Evolutionary conservation across 1,284 basidiomycete genomes (phyloP), one percentile per base, ranked within the genome.

Genomic region (Gymnopus androsaceus): DNA sequence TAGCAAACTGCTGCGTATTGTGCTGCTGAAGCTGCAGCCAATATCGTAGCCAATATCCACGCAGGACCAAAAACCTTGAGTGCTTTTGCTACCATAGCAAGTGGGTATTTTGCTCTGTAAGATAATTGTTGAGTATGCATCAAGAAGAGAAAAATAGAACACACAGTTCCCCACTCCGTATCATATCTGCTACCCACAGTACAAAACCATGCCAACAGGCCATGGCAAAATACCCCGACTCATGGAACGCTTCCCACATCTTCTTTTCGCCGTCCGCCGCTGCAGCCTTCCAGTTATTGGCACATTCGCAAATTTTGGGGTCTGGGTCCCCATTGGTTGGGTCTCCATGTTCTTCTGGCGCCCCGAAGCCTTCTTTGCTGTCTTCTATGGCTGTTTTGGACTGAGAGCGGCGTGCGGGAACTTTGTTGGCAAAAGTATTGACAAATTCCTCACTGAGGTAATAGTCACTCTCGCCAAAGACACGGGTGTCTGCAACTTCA

Each of bases 151-250:
- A 6, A 38, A 33, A 23, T n/a, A 51, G 30, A 33, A 63, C 69
- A 54, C 57, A 73, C 71, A 70, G 59, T 55, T 77, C 72, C 0
- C 74, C 71, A 47, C 67, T 71, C 7, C 52, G 55, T 6, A 75
- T 54, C 70, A 77, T 75, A 57, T 75, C 73, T 11, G 58, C 61
- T 0, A 70, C 47, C 59, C 64, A 64, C 15, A 73, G 50, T 0
- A 72, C 52, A 3, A 71, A 57, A 0, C 73, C 71, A 61, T 75
- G 72, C 0, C 65, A 58, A 55, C 73, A 75, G 0, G 65, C 57
- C 4, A 54, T 52, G 0, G 64, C 58, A 56, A 75, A 77, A 4
- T 72, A 59, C 0, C 75, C 74, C 2, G 70, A 66, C 54, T 70
- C 67, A 1, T 63, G 38, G 47, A 70, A 72, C 1, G 66, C 59